Base-by-base conservation (phyloP, 2,329 filamentous ascomycete species). In the Allantophomopsis lycopodina region DNA sequence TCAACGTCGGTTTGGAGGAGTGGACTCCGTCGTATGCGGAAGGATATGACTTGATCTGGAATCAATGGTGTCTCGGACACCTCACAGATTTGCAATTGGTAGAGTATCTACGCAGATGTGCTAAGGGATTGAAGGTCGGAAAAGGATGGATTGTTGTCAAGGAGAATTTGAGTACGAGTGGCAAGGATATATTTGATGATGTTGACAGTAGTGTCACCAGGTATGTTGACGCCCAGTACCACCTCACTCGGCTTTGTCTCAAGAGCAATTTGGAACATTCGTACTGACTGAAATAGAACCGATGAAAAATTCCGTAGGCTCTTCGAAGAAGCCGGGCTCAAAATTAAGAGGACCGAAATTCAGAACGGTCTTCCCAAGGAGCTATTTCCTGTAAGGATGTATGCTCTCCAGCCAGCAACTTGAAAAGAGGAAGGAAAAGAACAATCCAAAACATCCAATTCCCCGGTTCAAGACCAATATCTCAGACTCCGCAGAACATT, bases 11-110 rank as follows among this genome's bases (percentile, higher is more conserved):
- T 0, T 62, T 94, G 1, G 80, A 94, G 57, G 68, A 71, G 20
- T 93, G 84, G 84, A 64, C 69, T 1, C 60, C 51, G 13, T 57
- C 56, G 0, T 53, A 59, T 6, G 54, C 54, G 15, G 50, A 59
- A 7, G 56, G 60, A 37, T 95, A 95, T 58, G 81, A 88, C 55
- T 58, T 94, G 35, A 76, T 95, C 44, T 94, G 85, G 84, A 80
- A 74, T 39, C 88, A 95, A 59, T 94, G 88, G 87, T 95, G 87
- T 58, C 60, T 89, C 7, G 82, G 84, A 17, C 81, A 95, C 57
- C 63, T 94, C 40, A 86, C 73, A 0, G 86, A 94, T 54, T 60
- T 59, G 7, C 76, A 93, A 55, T 55, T 95, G 4, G 64, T 82
- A 1, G 62, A 62, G 2, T 94, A 79, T 51, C 59, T 95, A 13